Evolutionary conservation across 2,329 filamentous ascomycete genomes (phyloP).

Genomic region (Helicocarpus griseus): DNA sequence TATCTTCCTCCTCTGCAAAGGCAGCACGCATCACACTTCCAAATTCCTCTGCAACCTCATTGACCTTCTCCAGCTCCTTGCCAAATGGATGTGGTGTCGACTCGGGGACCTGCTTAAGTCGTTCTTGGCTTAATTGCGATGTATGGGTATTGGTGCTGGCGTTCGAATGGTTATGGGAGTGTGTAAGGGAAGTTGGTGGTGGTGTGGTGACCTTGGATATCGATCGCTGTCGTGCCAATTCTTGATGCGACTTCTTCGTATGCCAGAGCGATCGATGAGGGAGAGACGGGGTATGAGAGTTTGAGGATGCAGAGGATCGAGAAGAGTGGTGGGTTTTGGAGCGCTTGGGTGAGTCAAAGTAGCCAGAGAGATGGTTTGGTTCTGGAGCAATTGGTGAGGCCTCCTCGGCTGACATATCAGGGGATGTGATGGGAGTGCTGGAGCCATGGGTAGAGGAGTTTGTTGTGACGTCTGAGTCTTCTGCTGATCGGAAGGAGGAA

Average conservation of each 20-base stretch:
- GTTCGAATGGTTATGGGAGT: background rate
- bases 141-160: slow-evolving; percentile 29
- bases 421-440: slow-evolving; percentile 40
- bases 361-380: slow-evolving; percentile 47
- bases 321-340: slow-evolving; percentile 51
- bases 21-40: slow-evolving; percentile 49
- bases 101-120: slow-evolving; percentile 28
- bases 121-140: slow-evolving; percentile 5
- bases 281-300: slow-evolving; percentile 51
- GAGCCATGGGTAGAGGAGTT: slow-evolving; percentile 37
- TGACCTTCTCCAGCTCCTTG: slow-evolving; percentile 80
- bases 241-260: slow-evolving; percentile 77
- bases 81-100: slow-evolving; percentile 62
- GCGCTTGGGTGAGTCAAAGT: slow-evolving; percentile 58
- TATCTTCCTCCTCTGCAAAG: slow-evolving; percentile 63
- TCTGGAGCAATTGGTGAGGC: slow-evolving; percentile 39
- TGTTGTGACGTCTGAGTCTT: slow-evolving; percentile 48
- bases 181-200: slow-evolving; percentile 27
- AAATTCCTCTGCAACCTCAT: slow-evolving; percentile 87
- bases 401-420: slow-evolving; percentile 35
- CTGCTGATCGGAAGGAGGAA: slow-evolving; percentile 52
- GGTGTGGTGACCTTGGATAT: slow-evolving; percentile 42
- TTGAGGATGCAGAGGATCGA: slow-evolving; percentile 24
- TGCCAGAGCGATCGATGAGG: slow-evolving; percentile 75
- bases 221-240: slow-evolving; percentile 60